Base-by-base conservation (phyloP, 116 monocot species). In the Iris pallida region DNA sequence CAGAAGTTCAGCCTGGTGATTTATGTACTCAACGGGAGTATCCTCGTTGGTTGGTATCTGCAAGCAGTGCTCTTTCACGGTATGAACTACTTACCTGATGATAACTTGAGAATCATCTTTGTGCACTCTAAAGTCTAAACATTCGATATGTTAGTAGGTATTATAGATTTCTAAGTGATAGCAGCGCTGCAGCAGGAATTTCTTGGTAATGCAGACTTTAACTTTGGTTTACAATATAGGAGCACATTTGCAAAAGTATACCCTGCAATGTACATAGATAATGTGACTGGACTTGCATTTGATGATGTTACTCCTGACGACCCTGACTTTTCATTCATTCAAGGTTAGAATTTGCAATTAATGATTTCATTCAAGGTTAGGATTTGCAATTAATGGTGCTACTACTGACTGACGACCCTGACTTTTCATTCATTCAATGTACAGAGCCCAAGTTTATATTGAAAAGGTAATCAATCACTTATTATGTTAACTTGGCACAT, bases 201-300 rank as follows among this genome's bases (percentile, higher is more conserved):
- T 30, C 30, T 30, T 30, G 30, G 30, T 3, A 30, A 30, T 44
- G 15, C 5, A 12, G 7, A 61, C 2, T 20, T 59, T 58, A 44
- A 48, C 46, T 42, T 69, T 46, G 54, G 16, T 30, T 30, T 30
- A 0, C 30, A 30, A 16, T 16, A 12, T 64, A 94, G 94, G 79
- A 94, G 75, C 68, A 69, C 94, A 63, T 51, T 59, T 68, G 85
- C 85, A 13, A 94, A 94, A 83, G 81, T 94, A n/a, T 90, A 88
- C 75, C 94, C 94, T 64, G 94, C 94, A 53, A 94, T 94, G 94
- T 94, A 85, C 73, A 82, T 90, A 41, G 90, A 94, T 70, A 88
- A 90, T 73, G 68, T 90, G 43, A 88, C 90, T 42, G 94, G 83
- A 73, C 94, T 88, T 76, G 94, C 94, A 20, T 94, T 94, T 69